Percentiles rank a stretch among this genome's conserved stretches.
Conservation (phyloP, 805 yeast species). For the Brettanomyces sp. region DNA sequence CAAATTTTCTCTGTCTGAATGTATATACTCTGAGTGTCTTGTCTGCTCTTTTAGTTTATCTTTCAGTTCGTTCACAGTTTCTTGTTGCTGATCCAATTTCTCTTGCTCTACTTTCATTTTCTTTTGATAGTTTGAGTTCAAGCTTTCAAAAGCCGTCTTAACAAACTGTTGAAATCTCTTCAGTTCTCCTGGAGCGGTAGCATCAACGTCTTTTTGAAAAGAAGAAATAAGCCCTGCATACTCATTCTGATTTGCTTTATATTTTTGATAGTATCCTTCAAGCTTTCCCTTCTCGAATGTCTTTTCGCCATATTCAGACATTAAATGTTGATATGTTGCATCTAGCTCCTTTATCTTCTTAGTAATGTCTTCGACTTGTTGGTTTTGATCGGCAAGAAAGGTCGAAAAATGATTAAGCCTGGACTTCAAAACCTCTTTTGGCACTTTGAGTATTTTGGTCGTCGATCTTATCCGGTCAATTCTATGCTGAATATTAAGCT, state of each 20-base stretch:
- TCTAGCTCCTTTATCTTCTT: slow-evolving; percentile 10
- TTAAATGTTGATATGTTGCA: slow-evolving; percentile 9
- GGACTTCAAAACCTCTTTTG: slow-evolving; percentile 30
- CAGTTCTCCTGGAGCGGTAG: neutral
- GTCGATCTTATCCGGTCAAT: slow-evolving; percentile 39
- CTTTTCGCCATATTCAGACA: slow-evolving; percentile 27
- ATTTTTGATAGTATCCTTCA: slow-evolving; percentile 23
- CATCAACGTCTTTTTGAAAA: neutral
- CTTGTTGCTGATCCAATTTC: neutral
- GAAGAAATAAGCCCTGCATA: neutral
- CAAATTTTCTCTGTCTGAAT: slow-evolving; percentile 30
- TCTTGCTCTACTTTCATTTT: slow-evolving; percentile 3
- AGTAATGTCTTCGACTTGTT: slow-evolving; percentile 7
- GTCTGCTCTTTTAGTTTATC: slow-evolving; percentile 32
- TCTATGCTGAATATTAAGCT: slow-evolving; percentile 38
- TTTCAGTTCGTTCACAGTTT: slow-evolving; percentile 13
- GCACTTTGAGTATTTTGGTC: slow-evolving; percentile 36
- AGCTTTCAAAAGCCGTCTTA: neutral
- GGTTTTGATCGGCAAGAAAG: slow-evolving; percentile 17
- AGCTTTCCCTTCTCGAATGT: slow-evolving; percentile 49
- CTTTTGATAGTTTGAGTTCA: neutral
- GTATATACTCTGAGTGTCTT: slow-evolving; percentile 33
- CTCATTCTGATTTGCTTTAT: slow-evolving; percentile 9
- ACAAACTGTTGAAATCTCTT: neutral
- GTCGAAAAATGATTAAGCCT: slow-evolving; percentile 34